Base-by-base conservation (phyloP, 2,329 filamentous ascomycete genomes). In the Lachnellula hyalina region DNA sequence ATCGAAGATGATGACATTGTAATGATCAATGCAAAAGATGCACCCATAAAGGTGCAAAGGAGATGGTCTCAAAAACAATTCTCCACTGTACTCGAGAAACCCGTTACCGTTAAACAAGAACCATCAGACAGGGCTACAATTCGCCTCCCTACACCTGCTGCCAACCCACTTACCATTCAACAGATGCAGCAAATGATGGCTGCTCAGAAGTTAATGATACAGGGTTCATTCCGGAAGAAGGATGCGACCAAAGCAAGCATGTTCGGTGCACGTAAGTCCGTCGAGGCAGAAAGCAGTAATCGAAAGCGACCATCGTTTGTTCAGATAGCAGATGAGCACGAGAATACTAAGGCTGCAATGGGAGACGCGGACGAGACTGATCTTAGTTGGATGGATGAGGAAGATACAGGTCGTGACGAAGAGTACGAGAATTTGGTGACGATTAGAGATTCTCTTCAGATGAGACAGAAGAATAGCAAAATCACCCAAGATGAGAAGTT, bases 331-430 rank as follows among this genome's bases (percentile, higher is more conserved):
- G 48, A 57, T 15, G 48, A 53, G 14, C 32, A 49, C 9, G 28
- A 7, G 5, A 6, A 60, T 19, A 46, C 57, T 21, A 53, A 62
- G 8, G 32, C 45, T 23, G 59, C 49, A 17, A 53, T 56, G 46
- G 12, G 32, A 21, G 40, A 36, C 19, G 44, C 8, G 4, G 47
- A 54, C 0, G 59, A 62, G 15, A 41, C n/a, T 42, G 58, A 63
- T 42, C 25, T 56, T 11, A 48, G 36, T 5, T 64, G 62, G 63
- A 63, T 62, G 61, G 17, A 62, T 9, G 58, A 59, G 1, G 46
- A 46, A 19, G 11, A 44, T 1, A 40, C 50, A 11, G 52, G 54
- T 2, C 35, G 17, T 14, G 58, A 64, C 42, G 28, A 54, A 2
- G 57, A 60, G 25, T 57, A 55, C 36, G 46, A 57, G 2, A 36